A percentile compares a stretch with the other conserved stretches of the same genome.
These are phyloP conservation scores for Bruguiera parviflora DNA, from an alignment of 345 rosid species.

Conservation along the genomic window DNA sequence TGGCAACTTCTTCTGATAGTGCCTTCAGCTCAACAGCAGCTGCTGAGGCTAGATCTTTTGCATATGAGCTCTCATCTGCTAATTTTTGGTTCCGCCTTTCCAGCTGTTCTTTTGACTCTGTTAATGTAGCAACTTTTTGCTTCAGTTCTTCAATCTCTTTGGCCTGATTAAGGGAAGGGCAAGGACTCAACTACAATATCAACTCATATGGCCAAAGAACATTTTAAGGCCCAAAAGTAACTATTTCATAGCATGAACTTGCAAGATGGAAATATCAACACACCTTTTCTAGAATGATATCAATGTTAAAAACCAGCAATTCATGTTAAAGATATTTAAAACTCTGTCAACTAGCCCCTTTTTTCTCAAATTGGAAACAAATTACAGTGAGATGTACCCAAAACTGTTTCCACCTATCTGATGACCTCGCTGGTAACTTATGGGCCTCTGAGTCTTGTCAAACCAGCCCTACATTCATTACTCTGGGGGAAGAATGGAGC, in stretches of 20 bases:
- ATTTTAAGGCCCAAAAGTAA: not conserved
- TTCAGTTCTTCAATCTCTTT: slow-evolving; percentile 73
- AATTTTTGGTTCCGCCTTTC: slow-evolving; percentile 75
- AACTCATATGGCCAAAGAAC: not conserved
- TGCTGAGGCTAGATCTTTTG: slow-evolving; percentile 98
- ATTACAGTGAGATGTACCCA: not conserved
- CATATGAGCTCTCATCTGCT: slow-evolving; percentile 92
- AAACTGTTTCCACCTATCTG: not conserved
- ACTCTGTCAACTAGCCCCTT: not conserved
- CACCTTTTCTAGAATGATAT: no score
- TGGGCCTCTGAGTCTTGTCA: not conserved
- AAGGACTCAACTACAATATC: slow-evolving; percentile 16
- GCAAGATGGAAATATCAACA: not conserved
- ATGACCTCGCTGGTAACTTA: not conserved
- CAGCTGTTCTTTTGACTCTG: slow-evolving; percentile 64
- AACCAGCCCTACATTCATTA: not conserved
- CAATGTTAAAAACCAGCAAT: not conserved
- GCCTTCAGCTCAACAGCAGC: slow-evolving; percentile 99
- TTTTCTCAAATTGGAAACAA: not conserved
- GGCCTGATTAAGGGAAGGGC: slow-evolving; percentile 38
- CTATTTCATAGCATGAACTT: not conserved
- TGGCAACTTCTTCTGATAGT: slow-evolving; percentile 90
- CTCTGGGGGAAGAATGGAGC: not conserved
- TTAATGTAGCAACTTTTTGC: slow-evolving; percentile 49
- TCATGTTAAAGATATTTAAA: not conserved